Percentiles rank a stretch among this genome's conserved stretches.
phyloP scores from a whole-genome alignment of 2,329 filamentous ascomycete species.

The Cryphonectria nitschkei region DNA sequence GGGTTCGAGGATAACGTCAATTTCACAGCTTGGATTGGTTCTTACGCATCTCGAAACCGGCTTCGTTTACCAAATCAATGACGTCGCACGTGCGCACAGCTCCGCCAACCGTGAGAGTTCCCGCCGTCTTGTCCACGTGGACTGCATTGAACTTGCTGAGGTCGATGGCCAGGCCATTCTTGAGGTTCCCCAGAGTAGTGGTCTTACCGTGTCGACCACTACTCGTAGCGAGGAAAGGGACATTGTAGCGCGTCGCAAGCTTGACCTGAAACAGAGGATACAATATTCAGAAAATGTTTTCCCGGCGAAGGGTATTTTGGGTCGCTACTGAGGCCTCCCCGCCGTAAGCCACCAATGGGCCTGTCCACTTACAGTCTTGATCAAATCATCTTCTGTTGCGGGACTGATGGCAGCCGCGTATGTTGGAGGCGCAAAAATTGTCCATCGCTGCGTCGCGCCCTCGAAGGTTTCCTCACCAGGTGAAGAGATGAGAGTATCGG shows the following conservation, averaged over 20 bases:
- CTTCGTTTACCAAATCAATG: slow-evolving; percentile 51
- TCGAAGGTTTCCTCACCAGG: neutral
- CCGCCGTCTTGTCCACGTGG: slow-evolving; percentile 47
- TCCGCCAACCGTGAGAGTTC: slow-evolving; percentile 53
- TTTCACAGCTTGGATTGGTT: neutral
- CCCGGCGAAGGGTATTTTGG: neutral
- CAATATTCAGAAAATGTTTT: neutral
- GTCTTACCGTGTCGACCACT: neutral
- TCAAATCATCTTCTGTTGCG: slow-evolving; percentile 5
- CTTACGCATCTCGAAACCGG: slow-evolving; percentile 55
- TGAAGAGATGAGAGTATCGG: neutral
- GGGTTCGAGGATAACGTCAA: neutral
- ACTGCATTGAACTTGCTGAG: slow-evolving; percentile 55
- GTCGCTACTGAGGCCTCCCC: neutral
- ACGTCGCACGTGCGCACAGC: slow-evolving; percentile 58
- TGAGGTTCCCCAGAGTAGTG: neutral
- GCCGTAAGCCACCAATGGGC: neutral
- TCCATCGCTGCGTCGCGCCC: slow-evolving; percentile 7
- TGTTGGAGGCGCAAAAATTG: slow-evolving; percentile 5
- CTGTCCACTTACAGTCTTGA: neutral
- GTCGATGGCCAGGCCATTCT: slow-evolving; percentile 57
- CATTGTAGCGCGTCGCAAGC: neutral
- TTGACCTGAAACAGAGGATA: neutral
- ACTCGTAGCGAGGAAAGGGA: slow-evolving; percentile 1
- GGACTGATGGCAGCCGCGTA: slow-evolving; percentile 12